These are phyloP conservation scores for Ascochyta koolunga DNA, from an alignment of 2,329 filamentous ascomycete genomes.

Conservation along the genomic window DNA sequence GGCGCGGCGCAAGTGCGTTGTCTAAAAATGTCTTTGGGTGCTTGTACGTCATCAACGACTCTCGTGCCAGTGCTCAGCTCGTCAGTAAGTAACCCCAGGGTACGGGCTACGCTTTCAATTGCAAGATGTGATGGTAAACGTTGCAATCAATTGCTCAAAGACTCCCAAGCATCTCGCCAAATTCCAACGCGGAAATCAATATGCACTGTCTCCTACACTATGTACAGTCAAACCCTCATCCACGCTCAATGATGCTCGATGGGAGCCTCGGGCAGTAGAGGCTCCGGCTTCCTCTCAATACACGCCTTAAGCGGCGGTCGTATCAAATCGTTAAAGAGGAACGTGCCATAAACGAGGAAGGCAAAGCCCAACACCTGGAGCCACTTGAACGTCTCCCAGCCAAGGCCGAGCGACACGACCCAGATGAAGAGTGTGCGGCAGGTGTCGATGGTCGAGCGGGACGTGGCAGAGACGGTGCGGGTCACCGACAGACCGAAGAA, in stretches of 20 bases:
- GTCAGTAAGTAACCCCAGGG: too few relatives aligned
- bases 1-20: too few relatives aligned
- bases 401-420: conserved; percentile 89
- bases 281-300: conserved; percentile 61
- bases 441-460: conserved; percentile 94
- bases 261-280: conserved; percentile 79
- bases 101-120: too few relatives aligned
- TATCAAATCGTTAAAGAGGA: conserved; percentile 95
- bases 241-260: conserved; percentile 68
- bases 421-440: conserved; percentile 98
- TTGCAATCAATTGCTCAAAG: neutral
- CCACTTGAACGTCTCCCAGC: conserved; percentile 98
- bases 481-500: conserved; percentile 98
- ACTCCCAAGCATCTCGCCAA: neutral
- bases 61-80: too few relatives aligned
- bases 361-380: conserved; percentile 89
- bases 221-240: neutral
- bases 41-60: too few relatives aligned
- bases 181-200: neutral
- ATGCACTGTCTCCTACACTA: neutral
- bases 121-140: neutral
- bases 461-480: conserved; percentile 85
- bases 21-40: too few relatives aligned
- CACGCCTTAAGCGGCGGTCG: conserved; percentile 76
- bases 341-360: conserved; percentile 93